Evolutionary conservation across 805 yeast genomes (phyloP).

Genomic region (Clavispora vitiphila): DNA sequence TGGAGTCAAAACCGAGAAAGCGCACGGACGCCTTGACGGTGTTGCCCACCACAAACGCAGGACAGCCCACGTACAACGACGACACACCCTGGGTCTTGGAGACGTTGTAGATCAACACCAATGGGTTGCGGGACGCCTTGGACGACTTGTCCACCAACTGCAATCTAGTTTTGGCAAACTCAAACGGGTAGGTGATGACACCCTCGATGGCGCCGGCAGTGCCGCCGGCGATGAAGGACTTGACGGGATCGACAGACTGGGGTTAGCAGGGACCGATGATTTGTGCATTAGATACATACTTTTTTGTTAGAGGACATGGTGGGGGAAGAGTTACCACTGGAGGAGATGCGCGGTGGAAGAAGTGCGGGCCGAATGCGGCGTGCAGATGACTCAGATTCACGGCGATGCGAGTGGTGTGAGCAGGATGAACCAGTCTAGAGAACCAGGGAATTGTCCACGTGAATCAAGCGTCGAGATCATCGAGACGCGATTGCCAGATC

Average conservation of each 20-base stretch:
- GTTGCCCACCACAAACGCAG: slow-evolving; percentile 93
- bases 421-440: too few species aligned
- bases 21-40: slow-evolving; percentile 96
- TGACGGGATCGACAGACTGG: slow-evolving; percentile 58
- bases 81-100: slow-evolving; percentile 74
- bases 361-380: not conserved
- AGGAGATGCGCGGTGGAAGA: not conserved
- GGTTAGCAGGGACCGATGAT: slow-evolving; percentile 4
- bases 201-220: slow-evolving; percentile 97
- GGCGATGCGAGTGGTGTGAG: too few species aligned
- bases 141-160: slow-evolving; percentile 70
- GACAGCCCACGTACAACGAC: slow-evolving; percentile 89
- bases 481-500: too few species aligned
- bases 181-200: slow-evolving; percentile 88
- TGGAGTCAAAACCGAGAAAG: slow-evolving; percentile 86
- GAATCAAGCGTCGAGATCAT: too few species aligned
- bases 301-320: slow-evolving; percentile 9
- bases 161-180: slow-evolving; percentile 90
- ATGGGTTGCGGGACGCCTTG: slow-evolving; percentile 73
- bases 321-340: not conserved
- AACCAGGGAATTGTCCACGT: too few species aligned
- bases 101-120: slow-evolving; percentile 69
- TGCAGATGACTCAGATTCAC: not conserved
- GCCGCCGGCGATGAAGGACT: slow-evolving; percentile 92
- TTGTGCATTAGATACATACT: slow-evolving; percentile 4